Evolutionary conservation across 2,329 filamentous ascomycete genomes (phyloP), one percentile per base, ranked within the genome.

Genomic region (Xylaria sp.): DNA sequence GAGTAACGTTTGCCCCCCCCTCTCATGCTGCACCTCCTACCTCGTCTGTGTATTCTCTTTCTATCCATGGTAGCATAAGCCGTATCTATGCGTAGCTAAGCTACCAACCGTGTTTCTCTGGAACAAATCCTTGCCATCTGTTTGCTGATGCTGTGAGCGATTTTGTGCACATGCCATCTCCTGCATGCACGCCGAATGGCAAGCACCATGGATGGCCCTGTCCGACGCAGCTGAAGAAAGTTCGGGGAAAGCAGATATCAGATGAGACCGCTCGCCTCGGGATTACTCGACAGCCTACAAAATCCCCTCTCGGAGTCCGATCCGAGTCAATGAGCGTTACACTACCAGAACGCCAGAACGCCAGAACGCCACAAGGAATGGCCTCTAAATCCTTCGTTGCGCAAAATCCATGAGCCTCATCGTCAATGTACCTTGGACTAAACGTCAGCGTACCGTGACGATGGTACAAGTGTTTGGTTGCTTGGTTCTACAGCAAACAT

Each of bases 261-360:
- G 31, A 25, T 15, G 9, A 37, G 17, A 37, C 15, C 7, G 17
- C 31, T 47, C 25, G n/a, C n/a, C 9, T 28, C 57, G 58, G 31
- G 7, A 14, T 35, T 15, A 42, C 23, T 43, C 7, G 46, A 35
- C 21, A 19, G 17, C 37, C 31, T 17, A 43, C 8, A 23, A 17
- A 38, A 2, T 2, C 25, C 35, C 28, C 47, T 49, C 56, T 65
- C 60, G 63, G 60, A 63, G 60, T 57, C 56, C 60, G 60, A 57
- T 60, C 63, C 60, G 60, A 43, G 25, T 43, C 21, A 31, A 9
- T 9, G 51, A 37, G 21, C 17, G 60, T 60, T 63, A 60, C 60
- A 60, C 60, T 40, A 42, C 51, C 42, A 49, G 63, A 42, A 33
- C 56, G 31, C 23, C 19, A 21, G 31, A 47, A 31, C 7, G 14